Evolutionary conservation across 352 stramenopile species (phyloP), one percentile per base, ranked within the genome.

Genomic region (Globisporangium polare): DNA sequence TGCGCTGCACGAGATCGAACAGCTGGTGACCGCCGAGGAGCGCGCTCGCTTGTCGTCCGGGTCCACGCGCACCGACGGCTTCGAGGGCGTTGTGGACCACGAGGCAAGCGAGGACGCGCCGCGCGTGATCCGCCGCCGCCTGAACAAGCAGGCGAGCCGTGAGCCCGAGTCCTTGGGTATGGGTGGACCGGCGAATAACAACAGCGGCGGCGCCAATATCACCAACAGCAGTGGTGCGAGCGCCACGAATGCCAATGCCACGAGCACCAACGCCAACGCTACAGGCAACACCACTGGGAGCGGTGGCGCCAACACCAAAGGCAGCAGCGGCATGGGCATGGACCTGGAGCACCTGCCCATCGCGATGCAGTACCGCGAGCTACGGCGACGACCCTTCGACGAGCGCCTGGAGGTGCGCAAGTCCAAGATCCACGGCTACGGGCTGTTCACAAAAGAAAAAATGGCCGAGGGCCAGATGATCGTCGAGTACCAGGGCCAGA

Each of bases 401-500:
- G 83, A 97, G 41, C 90, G 92, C 1, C 77, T 99, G 33, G 75
- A 92, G 63, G 93, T 98, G 31, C 83, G 88, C 37, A 95, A 97
- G 62, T 97, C 88, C 12, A 90, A 94, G 56, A 98, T 99, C 67
- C 96, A 99, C 69, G 95, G 92, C 35, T 99, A 97, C 66, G 96
- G 96, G 5, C 73, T 99, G n/a, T 99, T 98, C 75, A 81, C 94
- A 18, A 96, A 98, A 47, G 79, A 95, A 59, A 80, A 88, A 35
- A 77, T 98, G 42, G 77, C 71, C 2, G 92, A 97, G 61, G 86
- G 95, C 20, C 90, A 97, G 59, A 97, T 99, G 88, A 97, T 99
- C 47, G 90, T 98, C 41, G 96, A 99, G 77, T 99, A 99, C 64
- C 87, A 97, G 63, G 96, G 96, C 6, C 88, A 98, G 71, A 87